A percentile compares a stretch with the other conserved stretches of the same genome.
Conservation (phyloP, 2,329 filamentous ascomycete genomes). For the Aspergillus hortae region DNA sequence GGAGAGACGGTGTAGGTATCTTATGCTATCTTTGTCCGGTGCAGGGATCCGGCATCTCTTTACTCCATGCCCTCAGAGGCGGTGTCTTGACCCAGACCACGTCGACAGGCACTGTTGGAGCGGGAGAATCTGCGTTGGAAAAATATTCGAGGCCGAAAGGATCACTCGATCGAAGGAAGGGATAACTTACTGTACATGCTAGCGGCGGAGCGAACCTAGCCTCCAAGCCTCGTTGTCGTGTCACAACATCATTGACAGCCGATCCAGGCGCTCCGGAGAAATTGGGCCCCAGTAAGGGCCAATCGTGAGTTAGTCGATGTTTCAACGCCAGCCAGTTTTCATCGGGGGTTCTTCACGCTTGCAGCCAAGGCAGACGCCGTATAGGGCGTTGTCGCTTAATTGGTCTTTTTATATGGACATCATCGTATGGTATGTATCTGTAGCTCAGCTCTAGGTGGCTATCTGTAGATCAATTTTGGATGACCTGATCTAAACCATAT, state of each 20-base stretch:
- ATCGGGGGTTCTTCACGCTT: too few species aligned
- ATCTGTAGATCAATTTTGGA: too few species aligned
- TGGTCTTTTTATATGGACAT: too few species aligned
- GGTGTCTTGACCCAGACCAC: not conserved
- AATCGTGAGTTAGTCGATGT: not conserved
- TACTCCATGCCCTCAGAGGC: not conserved
- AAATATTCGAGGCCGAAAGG: not conserved
- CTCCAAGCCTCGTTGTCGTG: not conserved
- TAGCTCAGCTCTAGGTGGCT: too few species aligned
- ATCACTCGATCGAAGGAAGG: not conserved
- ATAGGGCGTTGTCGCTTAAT: too few species aligned
- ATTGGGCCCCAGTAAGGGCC: not conserved
- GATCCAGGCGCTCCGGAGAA: not conserved
- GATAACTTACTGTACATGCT: not conserved
- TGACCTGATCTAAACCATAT: too few species aligned
- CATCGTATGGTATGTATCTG: too few species aligned
- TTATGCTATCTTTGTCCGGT: not conserved
- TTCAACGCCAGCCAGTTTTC: too few species aligned
- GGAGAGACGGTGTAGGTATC: not conserved
- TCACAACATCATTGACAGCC: conserved; percentile 1
- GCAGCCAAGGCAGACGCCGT: too few species aligned
- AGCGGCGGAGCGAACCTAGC: not conserved
- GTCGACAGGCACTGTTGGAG: not conserved
- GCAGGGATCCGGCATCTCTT: not conserved
- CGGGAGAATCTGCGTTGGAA: not conserved